Conservation (phyloP, 2,329 filamentous ascomycete genomes). For the Cordyceps militaris region DNA sequence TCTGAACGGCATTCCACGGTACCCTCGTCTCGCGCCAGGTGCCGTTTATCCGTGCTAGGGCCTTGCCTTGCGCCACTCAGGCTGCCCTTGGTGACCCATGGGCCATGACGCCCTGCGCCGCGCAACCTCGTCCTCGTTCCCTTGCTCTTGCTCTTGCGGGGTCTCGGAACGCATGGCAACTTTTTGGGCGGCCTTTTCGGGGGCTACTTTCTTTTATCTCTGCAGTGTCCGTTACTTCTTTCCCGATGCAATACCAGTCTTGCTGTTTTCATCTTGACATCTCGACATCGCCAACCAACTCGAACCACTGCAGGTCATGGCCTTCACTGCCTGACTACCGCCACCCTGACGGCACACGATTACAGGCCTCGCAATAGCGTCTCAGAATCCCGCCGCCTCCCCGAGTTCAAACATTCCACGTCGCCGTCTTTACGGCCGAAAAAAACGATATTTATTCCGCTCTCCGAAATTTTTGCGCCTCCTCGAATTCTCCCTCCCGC, state of each 20-base stretch:
- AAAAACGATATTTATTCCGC: not conserved
- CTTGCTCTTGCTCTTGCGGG: slow-evolving; percentile 8
- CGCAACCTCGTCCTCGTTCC: not conserved
- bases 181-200: not conserved
- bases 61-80: slow-evolving; percentile 10
- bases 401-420: slow-evolving; percentile 8
- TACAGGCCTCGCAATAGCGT: slow-evolving; percentile 9
- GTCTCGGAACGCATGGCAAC: slow-evolving; percentile 9
- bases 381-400: slow-evolving; percentile 9
- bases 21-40: slow-evolving; percentile 7
- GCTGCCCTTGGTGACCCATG: not conserved
- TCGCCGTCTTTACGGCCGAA: slow-evolving; percentile 10
- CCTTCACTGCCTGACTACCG: slow-evolving; percentile 8
- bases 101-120: not conserved
- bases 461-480: not conserved
- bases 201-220: slow-evolving; percentile 5
- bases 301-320: slow-evolving; percentile 5
- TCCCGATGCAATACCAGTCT: not conserved
- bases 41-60: slow-evolving; percentile 12
- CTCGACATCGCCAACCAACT: not conserved
- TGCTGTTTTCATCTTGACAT: not conserved
- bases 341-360: slow-evolving; percentile 9
- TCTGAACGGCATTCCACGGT: slow-evolving; percentile 12
- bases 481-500: not conserved
- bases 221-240: not conserved